A percentile compares a stretch with the other conserved stretches of the same genome.
phyloP scores from a whole-genome alignment of 768 basidiomycete species.

The Amylocystis lapponica region DNA sequence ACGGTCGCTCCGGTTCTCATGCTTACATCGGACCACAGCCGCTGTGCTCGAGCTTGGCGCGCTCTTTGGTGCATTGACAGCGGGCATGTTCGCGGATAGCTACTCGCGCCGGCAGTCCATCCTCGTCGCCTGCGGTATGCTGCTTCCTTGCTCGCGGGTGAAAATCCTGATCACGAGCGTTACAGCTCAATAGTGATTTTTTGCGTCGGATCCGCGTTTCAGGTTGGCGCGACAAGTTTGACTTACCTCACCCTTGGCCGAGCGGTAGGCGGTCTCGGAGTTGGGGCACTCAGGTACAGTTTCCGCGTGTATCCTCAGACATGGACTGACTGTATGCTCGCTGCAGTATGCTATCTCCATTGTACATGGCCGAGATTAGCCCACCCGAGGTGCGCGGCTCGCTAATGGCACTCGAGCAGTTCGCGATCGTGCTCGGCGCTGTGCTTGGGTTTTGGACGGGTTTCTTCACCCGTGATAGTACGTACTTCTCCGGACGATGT shows the following conservation, averaged over 20 bases:
- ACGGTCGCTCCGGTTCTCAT: background rate
- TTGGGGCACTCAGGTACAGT: constrained; percentile 52
- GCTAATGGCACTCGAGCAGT: constrained; percentile 72
- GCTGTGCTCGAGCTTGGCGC: constrained; percentile 76
- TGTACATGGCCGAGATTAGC: constrained; percentile 84
- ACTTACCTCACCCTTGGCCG: constrained; percentile 60
- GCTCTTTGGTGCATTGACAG: constrained; percentile 63
- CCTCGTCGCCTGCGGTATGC: constrained; percentile 59
- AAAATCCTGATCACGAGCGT: background rate
- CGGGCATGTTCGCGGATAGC: constrained; percentile 64
- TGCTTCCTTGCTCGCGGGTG: background rate
- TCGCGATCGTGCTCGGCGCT: constrained; percentile 76
- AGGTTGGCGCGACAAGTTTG: constrained; percentile 54
- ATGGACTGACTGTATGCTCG: background rate
- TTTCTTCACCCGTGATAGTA: constrained; percentile 62
- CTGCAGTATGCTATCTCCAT: constrained; percentile 65
- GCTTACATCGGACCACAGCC: constrained; percentile 35
- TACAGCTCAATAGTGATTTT: constrained; percentile 46
- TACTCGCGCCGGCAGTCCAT: constrained; percentile 67
- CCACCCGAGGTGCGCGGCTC: constrained; percentile 77
- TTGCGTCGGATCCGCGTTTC: constrained; percentile 65
- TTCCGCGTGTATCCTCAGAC: background rate
- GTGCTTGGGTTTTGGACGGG: constrained; percentile 83
- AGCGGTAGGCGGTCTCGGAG: constrained; percentile 71
- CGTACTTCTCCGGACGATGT: constrained; percentile 17